Evolutionary conservation across 2,329 filamentous ascomycete species (phyloP).

Genomic region (Epichloe sp.): DNA sequence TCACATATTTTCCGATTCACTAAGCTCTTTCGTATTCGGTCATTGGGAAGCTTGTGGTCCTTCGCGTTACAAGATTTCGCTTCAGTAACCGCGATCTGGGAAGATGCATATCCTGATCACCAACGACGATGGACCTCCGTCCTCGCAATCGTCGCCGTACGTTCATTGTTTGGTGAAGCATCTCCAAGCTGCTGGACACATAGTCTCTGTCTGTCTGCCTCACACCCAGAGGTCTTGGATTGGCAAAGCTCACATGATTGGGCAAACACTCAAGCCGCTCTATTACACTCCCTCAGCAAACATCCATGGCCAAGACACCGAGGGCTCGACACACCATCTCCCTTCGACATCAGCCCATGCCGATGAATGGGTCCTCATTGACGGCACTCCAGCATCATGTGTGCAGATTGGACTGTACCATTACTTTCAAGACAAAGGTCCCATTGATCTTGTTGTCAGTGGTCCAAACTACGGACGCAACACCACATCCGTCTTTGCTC

Average conservation of each 20-base stretch:
- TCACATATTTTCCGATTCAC: neutral
- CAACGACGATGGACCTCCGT: conserved; percentile 75
- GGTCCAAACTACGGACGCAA: conserved; percentile 79
- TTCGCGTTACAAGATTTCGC: neutral
- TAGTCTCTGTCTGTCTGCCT: conserved; percentile 83
- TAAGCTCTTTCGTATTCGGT: neutral
- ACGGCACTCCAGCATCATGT: conserved; percentile 69
- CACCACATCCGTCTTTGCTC: conserved; percentile 64
- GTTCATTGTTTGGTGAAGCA: conserved; percentile 60
- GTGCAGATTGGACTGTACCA: conserved; percentile 74
- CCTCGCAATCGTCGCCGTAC: conserved; percentile 65
- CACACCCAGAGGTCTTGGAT: conserved; percentile 95
- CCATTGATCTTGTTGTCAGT: conserved; percentile 63
- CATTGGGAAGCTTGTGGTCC: neutral
- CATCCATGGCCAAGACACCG: conserved; percentile 29
- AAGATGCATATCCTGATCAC: conserved; percentile 52
- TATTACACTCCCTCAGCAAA: conserved; percentile 58
- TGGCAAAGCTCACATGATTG: conserved; percentile 93
- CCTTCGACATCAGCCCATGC: conserved; percentile 40
- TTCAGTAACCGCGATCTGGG: neutral
- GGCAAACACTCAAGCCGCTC: conserved; percentile 68
- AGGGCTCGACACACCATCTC: conserved; percentile 51
- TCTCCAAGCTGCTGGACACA: conserved; percentile 64
- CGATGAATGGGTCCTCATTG: conserved; percentile 71
- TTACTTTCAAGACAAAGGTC: conserved; percentile 59